phyloP scores from a whole-genome alignment of 352 stramenopile species.

The Phytopythium helicoides region DNA sequence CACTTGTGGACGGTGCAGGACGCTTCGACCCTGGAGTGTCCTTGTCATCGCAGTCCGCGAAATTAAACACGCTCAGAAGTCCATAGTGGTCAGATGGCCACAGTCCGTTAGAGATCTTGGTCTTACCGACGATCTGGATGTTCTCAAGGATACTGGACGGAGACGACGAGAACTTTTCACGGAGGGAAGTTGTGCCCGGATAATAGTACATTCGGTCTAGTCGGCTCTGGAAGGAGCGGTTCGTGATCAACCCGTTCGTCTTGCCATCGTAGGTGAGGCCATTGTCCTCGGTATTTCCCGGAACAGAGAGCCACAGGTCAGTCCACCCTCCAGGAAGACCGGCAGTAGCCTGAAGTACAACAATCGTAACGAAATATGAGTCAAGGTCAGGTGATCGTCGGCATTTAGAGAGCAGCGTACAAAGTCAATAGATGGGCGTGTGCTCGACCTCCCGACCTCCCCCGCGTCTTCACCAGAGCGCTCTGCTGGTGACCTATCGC shows the following conservation, averaged over 20 bases:
- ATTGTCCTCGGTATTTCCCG: conserved; percentile 72
- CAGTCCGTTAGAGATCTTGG: conserved; percentile 60
- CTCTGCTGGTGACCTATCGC: background rate
- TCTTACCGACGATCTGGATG: conserved; percentile 63
- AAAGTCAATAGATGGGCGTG: conserved; percentile 4
- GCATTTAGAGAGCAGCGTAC: conserved; percentile 2
- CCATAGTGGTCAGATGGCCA: conserved; percentile 82
- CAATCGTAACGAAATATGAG: too few species aligned
- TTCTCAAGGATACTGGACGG: conserved; percentile 21
- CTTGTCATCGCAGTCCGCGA: conserved; percentile 16
- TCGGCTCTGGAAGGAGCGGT: conserved; percentile 59
- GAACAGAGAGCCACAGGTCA: conserved; percentile 66
- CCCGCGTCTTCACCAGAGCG: too few species aligned
- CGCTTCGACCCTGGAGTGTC: background rate
- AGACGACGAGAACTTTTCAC: conserved; percentile 9
- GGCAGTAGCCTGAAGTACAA: conserved; percentile 32
- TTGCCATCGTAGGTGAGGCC: conserved; percentile 73
- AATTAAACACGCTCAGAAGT: conserved; percentile 45
- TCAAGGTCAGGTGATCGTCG: background rate
- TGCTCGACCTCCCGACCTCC: too few species aligned
- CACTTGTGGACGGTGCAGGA: background rate
- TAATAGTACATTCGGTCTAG: conserved; percentile 80
- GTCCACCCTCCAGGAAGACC: conserved; percentile 58
- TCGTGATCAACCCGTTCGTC: conserved; percentile 55
- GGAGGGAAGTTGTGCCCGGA: conserved; percentile 5